Evolutionary conservation across 805 yeast species (phyloP), one percentile per base, ranked within the genome.

Genomic region (Cyberlindnera galapagoensis): DNA sequence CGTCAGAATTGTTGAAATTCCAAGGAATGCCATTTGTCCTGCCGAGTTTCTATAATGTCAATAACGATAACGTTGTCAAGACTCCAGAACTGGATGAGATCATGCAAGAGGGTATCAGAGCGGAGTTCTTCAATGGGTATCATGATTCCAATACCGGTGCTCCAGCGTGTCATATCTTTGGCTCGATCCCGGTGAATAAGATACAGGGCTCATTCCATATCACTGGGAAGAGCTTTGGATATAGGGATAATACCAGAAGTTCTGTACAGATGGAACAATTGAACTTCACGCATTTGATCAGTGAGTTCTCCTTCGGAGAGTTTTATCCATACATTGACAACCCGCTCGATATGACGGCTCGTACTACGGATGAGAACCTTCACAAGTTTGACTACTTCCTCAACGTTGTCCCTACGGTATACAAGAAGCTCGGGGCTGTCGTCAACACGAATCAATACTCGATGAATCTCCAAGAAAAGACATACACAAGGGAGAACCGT

Each of bases 371-470:
- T 0, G 64, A 69, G 3, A 61, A 67, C 15, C 38, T 64, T 13
- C 76, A 70, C 36, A 56, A 67, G 1, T 84, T 64, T 57, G 72
- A 72, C 32, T 92, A 92, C 56, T 73, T 67, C 44, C 49, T 87
- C 42, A 74, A 79, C 12, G 84, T 92, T 4, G 94, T 92, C 6
- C 96, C 97, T 11, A 86, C 97, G 0, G 53, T 68, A 8, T 87
- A 76, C 51, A 69, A 69, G 35, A 74, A 77, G 47, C 46, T 86
- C 28, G 96, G 96, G 5, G 66, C 77, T 4, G 67, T 58, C 15
- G 62, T 90, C 6, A 81, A 81, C 36, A 88, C 97, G 2, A 79
- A 81, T 53, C 97, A 88, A 58, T 92, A 85, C 56, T 77, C 97
- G 2, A 56, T 81, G 15, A 70, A 82, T 5, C 76, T 71, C 38